Conservation (phyloP, 192 early-diverging fungal genomes). For the Linnemannia zychae region DNA sequence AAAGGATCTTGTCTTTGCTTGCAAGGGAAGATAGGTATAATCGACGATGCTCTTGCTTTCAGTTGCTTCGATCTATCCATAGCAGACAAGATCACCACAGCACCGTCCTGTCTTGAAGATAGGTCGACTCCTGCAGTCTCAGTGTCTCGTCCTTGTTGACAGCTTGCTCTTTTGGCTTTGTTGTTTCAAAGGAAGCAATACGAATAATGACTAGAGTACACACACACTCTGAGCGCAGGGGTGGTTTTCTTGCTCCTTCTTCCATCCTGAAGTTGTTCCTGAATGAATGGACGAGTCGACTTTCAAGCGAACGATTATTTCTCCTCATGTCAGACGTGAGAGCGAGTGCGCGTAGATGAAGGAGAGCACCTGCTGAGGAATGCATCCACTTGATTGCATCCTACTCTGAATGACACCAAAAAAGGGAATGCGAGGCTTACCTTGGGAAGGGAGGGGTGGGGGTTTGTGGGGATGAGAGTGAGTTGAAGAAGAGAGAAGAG, state of each 20-base stretch:
- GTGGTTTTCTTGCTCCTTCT: not conserved
- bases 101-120: not conserved
- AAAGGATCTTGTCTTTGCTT: not conserved
- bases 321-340: not conserved
- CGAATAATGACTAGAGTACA: not conserved
- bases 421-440: slow-evolving; percentile 17
- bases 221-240: not conserved
- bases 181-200: too few species aligned
- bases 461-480: slow-evolving; percentile 7
- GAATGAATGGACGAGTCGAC: not conserved
- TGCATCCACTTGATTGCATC: not conserved
- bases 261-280: not conserved
- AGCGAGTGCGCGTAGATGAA: not conserved
- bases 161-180: not conserved
- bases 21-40: not conserved
- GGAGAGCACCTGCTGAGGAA: not conserved
- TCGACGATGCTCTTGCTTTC: not conserved
- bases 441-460: slow-evolving; percentile 1
- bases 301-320: not conserved
- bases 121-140: not conserved
- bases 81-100: not conserved
- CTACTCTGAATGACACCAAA: not conserved
- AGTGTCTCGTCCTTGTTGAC: not conserved
- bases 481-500: slow-evolving; percentile 6
- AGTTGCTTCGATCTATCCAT: not conserved